phyloP scores from a whole-genome alignment of 495 filamentous ascomycete species.

The Neurospora sp. region DNA sequence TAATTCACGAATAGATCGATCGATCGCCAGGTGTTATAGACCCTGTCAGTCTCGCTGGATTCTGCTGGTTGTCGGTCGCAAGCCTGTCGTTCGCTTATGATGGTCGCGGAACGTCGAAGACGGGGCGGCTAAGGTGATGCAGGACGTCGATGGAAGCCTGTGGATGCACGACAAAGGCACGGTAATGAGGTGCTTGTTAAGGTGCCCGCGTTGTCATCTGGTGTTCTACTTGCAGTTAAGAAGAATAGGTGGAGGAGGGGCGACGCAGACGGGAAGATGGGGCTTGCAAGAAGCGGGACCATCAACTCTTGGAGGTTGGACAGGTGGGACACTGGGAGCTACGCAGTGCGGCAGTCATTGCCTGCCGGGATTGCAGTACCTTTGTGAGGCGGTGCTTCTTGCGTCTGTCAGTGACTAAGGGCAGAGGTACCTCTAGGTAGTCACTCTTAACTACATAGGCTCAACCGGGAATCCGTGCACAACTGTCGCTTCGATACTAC shows the following conservation, averaged over 20 bases:
- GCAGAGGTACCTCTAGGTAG: neutral
- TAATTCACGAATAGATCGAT: neutral
- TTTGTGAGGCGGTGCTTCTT: neutral
- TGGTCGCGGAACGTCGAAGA: neutral
- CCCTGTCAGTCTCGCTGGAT: neutral
- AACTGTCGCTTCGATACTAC: neutral
- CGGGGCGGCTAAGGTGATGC: neutral
- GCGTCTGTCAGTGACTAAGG: neutral
- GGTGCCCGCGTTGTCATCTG: neutral
- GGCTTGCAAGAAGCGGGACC: neutral
- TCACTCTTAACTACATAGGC: neutral
- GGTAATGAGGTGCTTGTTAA: neutral
- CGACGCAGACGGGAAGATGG: neutral
- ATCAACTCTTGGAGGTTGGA: neutral
- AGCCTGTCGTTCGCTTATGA: neutral
- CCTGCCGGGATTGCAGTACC: neutral
- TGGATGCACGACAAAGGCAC: neutral
- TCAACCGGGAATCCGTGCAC: neutral
- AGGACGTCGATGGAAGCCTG: neutral
- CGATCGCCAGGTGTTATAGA: neutral
- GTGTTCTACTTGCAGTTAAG: neutral
- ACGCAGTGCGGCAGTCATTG: neutral
- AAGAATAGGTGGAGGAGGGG: neutral
- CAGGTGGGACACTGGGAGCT: neutral
- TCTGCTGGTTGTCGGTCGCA: neutral